Conservation (phyloP, 2,329 filamentous ascomycete species). For the Hawksworthiomyces lignivorus region DNA sequence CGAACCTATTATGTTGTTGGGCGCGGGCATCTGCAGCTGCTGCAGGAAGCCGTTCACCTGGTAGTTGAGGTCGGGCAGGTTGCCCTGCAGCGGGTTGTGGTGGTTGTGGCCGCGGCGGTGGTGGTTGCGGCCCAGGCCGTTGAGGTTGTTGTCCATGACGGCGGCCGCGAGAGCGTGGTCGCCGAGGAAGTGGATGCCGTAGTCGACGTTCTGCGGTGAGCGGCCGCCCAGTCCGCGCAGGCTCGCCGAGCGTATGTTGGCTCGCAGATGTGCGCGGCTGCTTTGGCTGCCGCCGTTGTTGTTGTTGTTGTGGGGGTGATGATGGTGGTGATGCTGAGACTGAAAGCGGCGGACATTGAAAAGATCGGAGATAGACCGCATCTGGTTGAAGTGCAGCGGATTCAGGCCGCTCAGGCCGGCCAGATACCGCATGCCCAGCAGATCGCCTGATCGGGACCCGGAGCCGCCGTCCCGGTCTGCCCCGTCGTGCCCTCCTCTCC, state of each 20-base stretch:
- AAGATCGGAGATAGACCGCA: not conserved
- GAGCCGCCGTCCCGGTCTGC: no score
- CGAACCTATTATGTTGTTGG: no score
- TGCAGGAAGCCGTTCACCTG: conserved; percentile 22
- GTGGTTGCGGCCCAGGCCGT: conserved; percentile 5
- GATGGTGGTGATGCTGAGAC: not conserved
- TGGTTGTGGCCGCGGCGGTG: not conserved
- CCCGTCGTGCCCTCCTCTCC: no score
- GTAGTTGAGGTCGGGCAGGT: conserved; percentile 27
- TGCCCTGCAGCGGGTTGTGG: conserved; percentile 21
- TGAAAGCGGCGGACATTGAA: not conserved
- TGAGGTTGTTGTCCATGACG: not conserved
- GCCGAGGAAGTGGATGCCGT: conserved; percentile 21
- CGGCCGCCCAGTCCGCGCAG: not conserved
- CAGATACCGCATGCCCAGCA: not conserved
- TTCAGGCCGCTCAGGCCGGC: not conserved
- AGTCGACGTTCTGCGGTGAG: conserved; percentile 15
- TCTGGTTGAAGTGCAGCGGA: not conserved
- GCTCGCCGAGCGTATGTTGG: no score
- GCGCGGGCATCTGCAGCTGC: no score
- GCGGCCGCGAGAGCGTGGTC: conserved; percentile 12
- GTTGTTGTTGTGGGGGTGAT: not conserved
- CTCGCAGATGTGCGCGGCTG: no score
- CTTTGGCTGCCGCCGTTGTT: not conserved
- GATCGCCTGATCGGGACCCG: no score